These are phyloP conservation scores for Sporothrix variecibatus DNA, from an alignment of 2,329 filamentous ascomycete genomes.

Conservation along the genomic window DNA sequence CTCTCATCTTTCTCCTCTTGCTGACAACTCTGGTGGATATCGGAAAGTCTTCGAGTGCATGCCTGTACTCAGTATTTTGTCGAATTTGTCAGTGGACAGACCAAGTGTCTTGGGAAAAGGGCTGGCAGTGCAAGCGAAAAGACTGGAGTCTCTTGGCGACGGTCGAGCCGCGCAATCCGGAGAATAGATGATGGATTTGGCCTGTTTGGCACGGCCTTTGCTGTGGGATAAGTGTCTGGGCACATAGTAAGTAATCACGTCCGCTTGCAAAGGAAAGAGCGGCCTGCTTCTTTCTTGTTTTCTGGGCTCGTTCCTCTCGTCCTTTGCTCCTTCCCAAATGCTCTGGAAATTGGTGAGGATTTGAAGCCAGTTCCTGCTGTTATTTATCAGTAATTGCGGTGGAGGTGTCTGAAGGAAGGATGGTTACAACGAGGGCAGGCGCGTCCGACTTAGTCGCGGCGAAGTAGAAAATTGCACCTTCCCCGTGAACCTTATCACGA, in stretches of 20 bases:
- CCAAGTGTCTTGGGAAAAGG: neutral
- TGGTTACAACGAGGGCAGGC: conserved; percentile 4
- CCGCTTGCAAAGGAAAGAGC: neutral
- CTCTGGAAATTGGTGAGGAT: neutral
- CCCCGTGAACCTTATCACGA: neutral
- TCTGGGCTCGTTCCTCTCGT: no score
- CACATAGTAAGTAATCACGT: no score
- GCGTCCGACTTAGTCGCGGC: neutral
- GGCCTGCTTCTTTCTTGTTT: neutral
- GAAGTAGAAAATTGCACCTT: neutral
- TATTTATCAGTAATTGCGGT: neutral
- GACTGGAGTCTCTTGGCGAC: neutral
- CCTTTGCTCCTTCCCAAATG: neutral
- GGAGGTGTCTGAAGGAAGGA: neutral
- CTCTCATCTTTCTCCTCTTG: neutral
- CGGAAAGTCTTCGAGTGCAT: neutral
- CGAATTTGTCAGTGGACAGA: no score
- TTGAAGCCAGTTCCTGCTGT: neutral
- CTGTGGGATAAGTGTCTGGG: neutral
- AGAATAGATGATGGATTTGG: no score
- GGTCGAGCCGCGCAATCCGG: neutral
- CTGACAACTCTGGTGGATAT: neutral
- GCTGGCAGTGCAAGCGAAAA: neutral
- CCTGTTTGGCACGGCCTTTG: neutral
- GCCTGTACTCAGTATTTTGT: no score